Evolutionary conservation across 2,329 filamentous ascomycete species (phyloP).

Genomic region (Keithomyces neogunnii): DNA sequence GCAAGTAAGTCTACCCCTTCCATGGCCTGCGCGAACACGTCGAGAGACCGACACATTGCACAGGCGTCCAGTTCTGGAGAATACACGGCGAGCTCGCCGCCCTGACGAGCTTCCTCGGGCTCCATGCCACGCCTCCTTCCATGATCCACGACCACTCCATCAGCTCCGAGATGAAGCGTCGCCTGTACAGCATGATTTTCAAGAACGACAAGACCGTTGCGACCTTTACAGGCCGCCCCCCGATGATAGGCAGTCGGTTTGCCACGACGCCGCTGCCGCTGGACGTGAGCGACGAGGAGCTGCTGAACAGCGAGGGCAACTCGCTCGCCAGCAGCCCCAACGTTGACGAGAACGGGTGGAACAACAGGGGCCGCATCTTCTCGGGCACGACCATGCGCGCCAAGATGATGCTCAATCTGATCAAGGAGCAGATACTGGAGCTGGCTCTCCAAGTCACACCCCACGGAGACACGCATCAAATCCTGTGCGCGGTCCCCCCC

Average conservation of each 20-base stretch:
- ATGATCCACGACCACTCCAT: background rate
- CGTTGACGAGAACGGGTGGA: constrained; percentile 30
- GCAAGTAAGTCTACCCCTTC: constrained; percentile 18
- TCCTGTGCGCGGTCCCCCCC: background rate
- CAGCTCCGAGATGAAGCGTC: constrained; percentile 8
- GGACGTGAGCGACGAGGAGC: constrained; percentile 27
- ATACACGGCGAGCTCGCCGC: constrained; percentile 9
- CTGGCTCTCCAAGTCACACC: constrained; percentile 13
- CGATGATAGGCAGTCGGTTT: constrained; percentile 26
- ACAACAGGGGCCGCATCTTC: constrained; percentile 20
- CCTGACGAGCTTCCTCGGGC: constrained; percentile 8
- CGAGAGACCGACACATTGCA: background rate
- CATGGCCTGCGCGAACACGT: background rate
- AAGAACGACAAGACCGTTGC: constrained; percentile 27
- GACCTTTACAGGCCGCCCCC: constrained; percentile 33
- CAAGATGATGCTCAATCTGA: constrained; percentile 13
- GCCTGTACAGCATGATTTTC: constrained; percentile 23
- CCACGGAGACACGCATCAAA: background rate
- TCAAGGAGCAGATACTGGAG: constrained; percentile 20
- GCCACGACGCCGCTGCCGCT: constrained; percentile 29
- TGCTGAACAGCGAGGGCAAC: constrained; percentile 19
- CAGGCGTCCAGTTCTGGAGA: constrained; percentile 5
- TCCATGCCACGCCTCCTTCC: constrained; percentile 4
- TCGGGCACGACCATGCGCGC: constrained; percentile 21
- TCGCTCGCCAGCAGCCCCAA: too few species aligned